Evolutionary conservation across 106 monocot species (phyloP), one percentile per base, ranked within the genome.

Genomic region (Gastrodia elata): DNA sequence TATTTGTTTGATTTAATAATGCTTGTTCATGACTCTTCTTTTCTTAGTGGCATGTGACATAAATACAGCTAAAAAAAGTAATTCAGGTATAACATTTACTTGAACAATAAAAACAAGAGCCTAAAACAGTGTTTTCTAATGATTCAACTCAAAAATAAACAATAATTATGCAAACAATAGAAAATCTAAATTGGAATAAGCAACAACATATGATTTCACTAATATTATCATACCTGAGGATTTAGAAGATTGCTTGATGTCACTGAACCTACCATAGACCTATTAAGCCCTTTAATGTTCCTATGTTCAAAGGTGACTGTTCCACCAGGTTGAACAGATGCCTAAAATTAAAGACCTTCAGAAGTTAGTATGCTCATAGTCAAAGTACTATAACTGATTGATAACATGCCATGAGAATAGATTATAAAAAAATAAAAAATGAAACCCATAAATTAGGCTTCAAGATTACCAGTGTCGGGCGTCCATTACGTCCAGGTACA

Each of bases 251-350:
- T 98, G 85, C 91, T 91, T 38, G 98, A 98, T 65, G 88, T 91
- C 44, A 98, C 85, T 28, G 93, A 88, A n/a, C 93, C 98, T 68
- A 85, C 72, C 37, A 91, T 77, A 25, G 98, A 98, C 68, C 98
- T 87, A 64, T 98, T 98, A 46, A 98, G 68, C 22, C 98, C 98
- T 52, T 93, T 91, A 71, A 98, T 98, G 68, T 98, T 98, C 43
- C 93, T 76, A 73, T 93, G 93, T 58, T 93, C 93, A 80, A 93
- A 93, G 27, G 91, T 87, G 40, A 98, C 90, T 33, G 91, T 89
- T 68, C 98, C 98, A 65, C 98, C 93, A 58, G 98, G 98, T 85
- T 89, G 98, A 80, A 93, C 71, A 40, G 98, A 98, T 71, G 91
- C 91, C 98, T 98, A 80, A 70, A 80, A 78, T 39, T 69, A 69